Conservation (phyloP, 257 asterid species). For the Anisodus tanguticus region DNA sequence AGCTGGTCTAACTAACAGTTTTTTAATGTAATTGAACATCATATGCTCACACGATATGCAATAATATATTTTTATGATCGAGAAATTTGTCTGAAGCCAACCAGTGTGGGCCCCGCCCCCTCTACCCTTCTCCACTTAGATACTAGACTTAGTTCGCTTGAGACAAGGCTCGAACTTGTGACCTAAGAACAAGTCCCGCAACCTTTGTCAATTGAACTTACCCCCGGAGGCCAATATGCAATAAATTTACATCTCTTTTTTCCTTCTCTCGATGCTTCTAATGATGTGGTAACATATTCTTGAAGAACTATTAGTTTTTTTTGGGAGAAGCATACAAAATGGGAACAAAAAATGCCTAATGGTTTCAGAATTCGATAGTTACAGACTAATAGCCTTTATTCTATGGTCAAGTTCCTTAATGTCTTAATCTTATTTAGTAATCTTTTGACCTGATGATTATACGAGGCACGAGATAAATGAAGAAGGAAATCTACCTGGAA, state of each 20-base stretch:
- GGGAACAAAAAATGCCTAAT: background rate
- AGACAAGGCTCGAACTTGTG: background rate
- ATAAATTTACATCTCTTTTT: background rate
- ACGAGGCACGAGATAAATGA: background rate
- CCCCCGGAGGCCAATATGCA: background rate
- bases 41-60: background rate
- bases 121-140: background rate
- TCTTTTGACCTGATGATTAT: background rate
- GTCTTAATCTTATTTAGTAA: background rate
- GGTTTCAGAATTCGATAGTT: background rate
- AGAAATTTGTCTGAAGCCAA: background rate
- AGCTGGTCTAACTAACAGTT: background rate
- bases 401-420: background rate
- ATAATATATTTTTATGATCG: background rate
- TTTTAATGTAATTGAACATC: background rate
- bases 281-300: background rate
- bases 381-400: background rate
- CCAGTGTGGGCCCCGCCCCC: background rate
- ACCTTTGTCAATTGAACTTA: background rate
- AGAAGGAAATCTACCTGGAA: slow-evolving; percentile 66
- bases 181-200: background rate
- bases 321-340: background rate
- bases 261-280: background rate
- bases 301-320: background rate
- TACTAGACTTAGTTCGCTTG: background rate